Evolutionary conservation across 2,329 filamentous ascomycete species (phyloP).

Genomic region (Sporothrix mexicana): DNA sequence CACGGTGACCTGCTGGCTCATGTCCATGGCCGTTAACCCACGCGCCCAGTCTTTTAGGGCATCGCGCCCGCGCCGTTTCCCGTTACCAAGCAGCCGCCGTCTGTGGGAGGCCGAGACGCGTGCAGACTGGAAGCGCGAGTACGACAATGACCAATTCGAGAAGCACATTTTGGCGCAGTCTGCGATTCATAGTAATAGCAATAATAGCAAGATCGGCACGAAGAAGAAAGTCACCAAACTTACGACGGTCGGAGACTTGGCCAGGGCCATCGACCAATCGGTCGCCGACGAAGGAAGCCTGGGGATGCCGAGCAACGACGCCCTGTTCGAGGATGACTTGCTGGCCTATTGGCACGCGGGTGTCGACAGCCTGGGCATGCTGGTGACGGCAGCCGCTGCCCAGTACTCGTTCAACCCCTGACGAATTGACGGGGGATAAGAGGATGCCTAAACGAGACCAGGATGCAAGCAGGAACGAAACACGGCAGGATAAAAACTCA

Average conservation of each 20-base stretch:
- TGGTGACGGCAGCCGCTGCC: constrained; percentile 31
- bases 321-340: constrained; percentile 21
- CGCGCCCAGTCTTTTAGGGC: constrained; percentile 13
- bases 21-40: constrained; percentile 28
- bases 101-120: constrained; percentile 34
- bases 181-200: not conserved
- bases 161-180: not conserved
- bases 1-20: constrained; percentile 32
- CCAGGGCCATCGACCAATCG: constrained; percentile 1
- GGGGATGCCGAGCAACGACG: constrained; percentile 14
- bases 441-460: not conserved
- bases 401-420: not conserved
- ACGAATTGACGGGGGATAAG: not conserved
- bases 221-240: not conserved
- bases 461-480: not conserved
- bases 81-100: constrained; percentile 29
- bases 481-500: not conserved
- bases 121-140: constrained; percentile 32
- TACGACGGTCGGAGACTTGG: constrained; percentile 12
- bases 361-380: constrained; percentile 35
- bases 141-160: constrained; percentile 27
- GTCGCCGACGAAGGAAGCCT: not conserved
- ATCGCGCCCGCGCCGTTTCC: constrained; percentile 17
- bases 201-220: not conserved
- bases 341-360: constrained; percentile 35